Base-by-base conservation (phyloP, 371 early-diverging fungal genomes). In the Sanchytrium tribonematis region DNA sequence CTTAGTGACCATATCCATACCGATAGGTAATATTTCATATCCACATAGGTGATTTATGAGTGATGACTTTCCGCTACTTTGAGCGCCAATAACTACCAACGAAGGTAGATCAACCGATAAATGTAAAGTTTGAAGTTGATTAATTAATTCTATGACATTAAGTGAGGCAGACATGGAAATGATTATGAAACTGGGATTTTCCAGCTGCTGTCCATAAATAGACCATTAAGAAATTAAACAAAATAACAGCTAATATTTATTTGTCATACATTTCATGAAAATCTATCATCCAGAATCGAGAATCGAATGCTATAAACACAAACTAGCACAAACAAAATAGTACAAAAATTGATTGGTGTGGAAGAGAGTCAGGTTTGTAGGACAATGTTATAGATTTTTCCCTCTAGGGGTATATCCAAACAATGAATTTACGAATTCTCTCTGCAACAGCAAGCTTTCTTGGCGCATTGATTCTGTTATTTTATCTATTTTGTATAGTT, bases 81-180 rank as follows among this genome's bases (percentile, higher is more conserved):
- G 81, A 69, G 77, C 78, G 0, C 85, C 85, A 69, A 82, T 78
- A 12, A 85, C 81, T 27, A 83, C 83, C 28, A 85, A 77, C 66
- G 80, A 80, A 1, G 85, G 84, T 12, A 85, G 76, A 69, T 83
- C 81, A 30, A 84, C 48, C 5, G 48, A 48, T 22, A 48, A 48
- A 48, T 48, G 48, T 12, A 48, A 22, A 48, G 48, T 48, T 48
- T 48, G 48, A 48, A 48, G 48, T 22, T 48, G 48, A 48, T 48
- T 48, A 48, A 48, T 48, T 48, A 48, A 48, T 48, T 48, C 48
- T 12, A 48, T 48, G 5, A 48, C 48, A 48, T 48, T 48, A n/a
- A n/a, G n/a, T n/a, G n/a, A n/a, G n/a, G n/a, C n/a, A n/a, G n/a
- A n/a, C n/a, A n/a, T n/a, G n/a, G n/a, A n/a, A n/a, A n/a, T n/a